Conservation (phyloP, 352 stramenopile species). For the Globisporangium viniferum region DNA sequence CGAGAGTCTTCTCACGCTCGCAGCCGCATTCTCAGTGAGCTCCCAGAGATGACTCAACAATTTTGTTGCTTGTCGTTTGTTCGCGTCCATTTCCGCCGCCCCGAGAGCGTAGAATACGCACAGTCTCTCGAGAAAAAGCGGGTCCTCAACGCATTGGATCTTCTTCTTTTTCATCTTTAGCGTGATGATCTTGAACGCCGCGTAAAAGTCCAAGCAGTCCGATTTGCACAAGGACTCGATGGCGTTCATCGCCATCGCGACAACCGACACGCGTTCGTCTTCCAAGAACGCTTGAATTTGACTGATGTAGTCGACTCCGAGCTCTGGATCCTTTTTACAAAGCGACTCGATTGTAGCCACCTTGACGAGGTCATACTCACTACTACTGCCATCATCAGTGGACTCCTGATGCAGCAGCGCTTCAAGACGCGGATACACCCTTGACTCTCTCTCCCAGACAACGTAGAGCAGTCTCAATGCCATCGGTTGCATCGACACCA, state of each 20-base stretch:
- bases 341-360: conserved; percentile 63
- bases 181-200: conserved; percentile 70
- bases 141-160: conserved; percentile 36
- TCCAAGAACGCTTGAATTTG: conserved; percentile 58
- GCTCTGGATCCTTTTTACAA: conserved; percentile 60
- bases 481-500: conserved; percentile 30
- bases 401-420: conserved; percentile 39
- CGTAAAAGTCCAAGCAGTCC: conserved; percentile 76
- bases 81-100: conserved; percentile 29
- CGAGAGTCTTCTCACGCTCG: conserved; percentile 39
- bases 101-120: conserved; percentile 55
- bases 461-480: conserved; percentile 56
- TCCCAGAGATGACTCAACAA: conserved; percentile 54
- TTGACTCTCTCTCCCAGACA: conserved; percentile 63
- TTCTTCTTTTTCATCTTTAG: conserved; percentile 70
- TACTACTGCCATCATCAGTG: conserved; percentile 22
- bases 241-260: conserved; percentile 61
- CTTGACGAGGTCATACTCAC: conserved; percentile 41
- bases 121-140: conserved; percentile 55
- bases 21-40: conserved; percentile 27
- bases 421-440: conserved; percentile 64
- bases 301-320: conserved; percentile 66
- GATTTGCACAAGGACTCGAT: conserved; percentile 49
- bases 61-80: conserved; percentile 41
- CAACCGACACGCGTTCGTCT: conserved; percentile 44